Percentiles rank a stretch among this genome's conserved stretches.
Evolutionary conservation across 495 filamentous ascomycete genomes (phyloP).

Genomic region (Daldinia bambusicola): DNA sequence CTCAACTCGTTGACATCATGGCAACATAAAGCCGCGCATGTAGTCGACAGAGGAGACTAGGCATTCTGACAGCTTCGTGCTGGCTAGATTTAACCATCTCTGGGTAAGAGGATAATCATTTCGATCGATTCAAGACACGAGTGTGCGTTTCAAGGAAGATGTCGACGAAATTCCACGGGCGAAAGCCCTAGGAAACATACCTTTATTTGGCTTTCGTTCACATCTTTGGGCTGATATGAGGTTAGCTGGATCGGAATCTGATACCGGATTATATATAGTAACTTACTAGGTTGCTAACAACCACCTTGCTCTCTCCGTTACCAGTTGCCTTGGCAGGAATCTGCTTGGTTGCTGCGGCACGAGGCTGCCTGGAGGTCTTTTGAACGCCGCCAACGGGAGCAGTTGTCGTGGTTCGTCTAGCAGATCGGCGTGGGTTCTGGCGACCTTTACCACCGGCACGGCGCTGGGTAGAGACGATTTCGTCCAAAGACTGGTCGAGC

Average conservation of each 20-base stretch:
- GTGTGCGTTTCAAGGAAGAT: constrained; percentile 54
- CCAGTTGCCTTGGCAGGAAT: constrained; percentile 68
- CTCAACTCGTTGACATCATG: constrained; percentile 58
- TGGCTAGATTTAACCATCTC: constrained; percentile 40
- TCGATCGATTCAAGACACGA: constrained; percentile 53
- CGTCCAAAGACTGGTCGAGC: constrained; percentile 93
- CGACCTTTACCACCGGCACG: constrained; percentile 64
- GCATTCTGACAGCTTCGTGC: constrained; percentile 47
- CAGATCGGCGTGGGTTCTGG: constrained; percentile 60
- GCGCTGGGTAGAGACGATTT: constrained; percentile 85
- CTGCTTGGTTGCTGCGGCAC: constrained; percentile 67
- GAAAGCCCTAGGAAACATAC: constrained; percentile 86
- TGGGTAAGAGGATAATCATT: constrained; percentile 56
- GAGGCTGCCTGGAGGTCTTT: constrained; percentile 76
- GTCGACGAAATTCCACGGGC: constrained; percentile 67
- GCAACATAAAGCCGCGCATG: constrained; percentile 40
- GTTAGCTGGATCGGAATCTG: constrained; percentile 59
- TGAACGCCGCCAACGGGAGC: constrained; percentile 87
- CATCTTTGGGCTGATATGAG: constrained; percentile 80
- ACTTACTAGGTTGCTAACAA: constrained; percentile 96
- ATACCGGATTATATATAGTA: not conserved
- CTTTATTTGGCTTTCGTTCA: constrained; percentile 96
- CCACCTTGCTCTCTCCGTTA: constrained; percentile 87
- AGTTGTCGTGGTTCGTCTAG: constrained; percentile 62
- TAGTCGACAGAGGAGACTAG: constrained; percentile 52